phyloP scores from a whole-genome alignment of 352 stramenopile species.

The Globisporangium iwayamae region DNA sequence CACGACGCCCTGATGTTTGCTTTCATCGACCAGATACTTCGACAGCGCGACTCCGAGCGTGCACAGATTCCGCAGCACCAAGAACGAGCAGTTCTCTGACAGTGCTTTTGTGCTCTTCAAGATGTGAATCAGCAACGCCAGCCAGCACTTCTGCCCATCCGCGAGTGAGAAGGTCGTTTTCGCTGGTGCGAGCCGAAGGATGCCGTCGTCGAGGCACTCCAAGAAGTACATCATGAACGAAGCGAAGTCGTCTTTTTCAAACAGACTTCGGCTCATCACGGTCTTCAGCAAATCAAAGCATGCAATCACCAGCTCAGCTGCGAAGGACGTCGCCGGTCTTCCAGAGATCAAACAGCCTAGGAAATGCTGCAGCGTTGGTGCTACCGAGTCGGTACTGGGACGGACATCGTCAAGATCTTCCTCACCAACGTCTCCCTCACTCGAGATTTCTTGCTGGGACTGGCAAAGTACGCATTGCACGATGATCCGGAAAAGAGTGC shows the following conservation, averaged over 20 bases:
- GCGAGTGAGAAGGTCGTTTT: conserved; percentile 4
- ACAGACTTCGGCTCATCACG: conserved; percentile 37
- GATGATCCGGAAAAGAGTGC: conserved; percentile 39
- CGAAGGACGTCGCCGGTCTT: conserved; percentile 4
- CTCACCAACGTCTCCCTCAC: neutral
- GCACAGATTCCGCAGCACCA: conserved; percentile 53
- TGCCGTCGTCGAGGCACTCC: conserved; percentile 42
- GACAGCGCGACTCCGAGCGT: conserved; percentile 47
- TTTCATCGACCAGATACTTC: conserved; percentile 47
- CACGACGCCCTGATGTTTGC: conserved; percentile 34
- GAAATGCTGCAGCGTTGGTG: conserved; percentile 17
- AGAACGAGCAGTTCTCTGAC: conserved; percentile 38
- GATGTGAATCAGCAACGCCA: conserved; percentile 49
- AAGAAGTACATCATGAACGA: conserved; percentile 62
- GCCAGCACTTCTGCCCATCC: conserved; percentile 56
- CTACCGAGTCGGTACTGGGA: neutral
- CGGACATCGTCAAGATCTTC: neutral
- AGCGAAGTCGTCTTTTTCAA: conserved; percentile 56
- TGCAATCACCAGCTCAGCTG: conserved; percentile 18
- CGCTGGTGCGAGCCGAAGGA: conserved; percentile 7
- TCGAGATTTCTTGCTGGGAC: neutral
- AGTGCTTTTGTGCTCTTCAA: conserved; percentile 46
- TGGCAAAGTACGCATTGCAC: conserved; percentile 28
- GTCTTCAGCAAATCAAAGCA: conserved; percentile 44
- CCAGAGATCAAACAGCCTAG: conserved; percentile 19